Conservation (phyloP, 2,329 filamentous ascomycete genomes). For the Saccharata proteae region DNA sequence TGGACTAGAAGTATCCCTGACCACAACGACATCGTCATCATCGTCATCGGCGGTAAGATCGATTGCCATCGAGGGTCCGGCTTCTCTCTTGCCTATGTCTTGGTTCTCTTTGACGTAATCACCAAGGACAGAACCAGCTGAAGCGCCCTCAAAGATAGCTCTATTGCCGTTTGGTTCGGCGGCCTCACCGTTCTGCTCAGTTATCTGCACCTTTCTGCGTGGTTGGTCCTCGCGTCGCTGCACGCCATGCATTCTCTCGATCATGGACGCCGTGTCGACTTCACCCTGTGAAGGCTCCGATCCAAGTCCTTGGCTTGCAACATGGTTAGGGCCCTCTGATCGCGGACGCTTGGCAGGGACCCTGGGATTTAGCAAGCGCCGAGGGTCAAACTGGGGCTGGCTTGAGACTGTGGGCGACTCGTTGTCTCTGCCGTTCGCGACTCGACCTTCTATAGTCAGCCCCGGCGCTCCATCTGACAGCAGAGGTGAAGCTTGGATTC, state of each 20-base stretch:
- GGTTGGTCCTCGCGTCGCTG: conserved; percentile 51
- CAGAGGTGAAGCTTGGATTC: too few species aligned
- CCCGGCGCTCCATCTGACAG: too few species aligned
- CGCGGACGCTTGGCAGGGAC: conserved; percentile 20
- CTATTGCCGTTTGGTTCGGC: conserved; percentile 26
- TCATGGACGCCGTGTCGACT: conserved; percentile 45
- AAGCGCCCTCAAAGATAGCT: conserved; percentile 23
- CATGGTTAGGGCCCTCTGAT: conserved; percentile 13
- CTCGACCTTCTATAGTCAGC: conserved; percentile 1
- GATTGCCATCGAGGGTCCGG: conserved; percentile 25
- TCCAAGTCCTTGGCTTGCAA: not conserved
- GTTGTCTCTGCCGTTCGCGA: not conserved
- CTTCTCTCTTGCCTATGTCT: conserved; percentile 41
- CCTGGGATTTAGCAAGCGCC: conserved; percentile 23
- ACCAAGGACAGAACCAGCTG: conserved; percentile 46
- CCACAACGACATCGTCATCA: conserved; percentile 45
- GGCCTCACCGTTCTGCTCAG: conserved; percentile 15
- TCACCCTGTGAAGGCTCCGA: conserved; percentile 10
- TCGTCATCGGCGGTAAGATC: conserved; percentile 27
- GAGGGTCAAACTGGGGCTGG: conserved; percentile 15
- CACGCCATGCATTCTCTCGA: conserved; percentile 67
- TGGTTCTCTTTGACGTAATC: conserved; percentile 40
- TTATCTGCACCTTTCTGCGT: conserved; percentile 38
- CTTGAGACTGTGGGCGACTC: conserved; percentile 6
- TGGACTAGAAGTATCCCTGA: conserved; percentile 47